Evolutionary conservation across 768 basidiomycete species (phyloP), one percentile per base, ranked within the genome.

Genomic region (Lactarius vividus): DNA sequence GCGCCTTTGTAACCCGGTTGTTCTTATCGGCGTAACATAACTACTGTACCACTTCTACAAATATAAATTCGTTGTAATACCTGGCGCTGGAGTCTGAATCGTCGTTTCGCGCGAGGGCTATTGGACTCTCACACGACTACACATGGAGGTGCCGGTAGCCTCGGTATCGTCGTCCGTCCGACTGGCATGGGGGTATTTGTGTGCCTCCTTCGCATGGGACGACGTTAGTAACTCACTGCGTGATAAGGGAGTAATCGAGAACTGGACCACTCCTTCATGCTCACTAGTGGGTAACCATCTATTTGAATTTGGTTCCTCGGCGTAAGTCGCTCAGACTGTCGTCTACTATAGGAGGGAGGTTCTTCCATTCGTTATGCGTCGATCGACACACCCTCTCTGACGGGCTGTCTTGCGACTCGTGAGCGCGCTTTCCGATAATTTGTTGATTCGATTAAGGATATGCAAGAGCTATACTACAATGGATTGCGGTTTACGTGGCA

Each of bases 1-100:
- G 33, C 11, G 16, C 29, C 16, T 59, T 28, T 23, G 26, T 61
- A 55, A 33, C 10, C 33, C 59, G 42, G 29, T 57, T 65, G 28
- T 52, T 39, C 57, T 23, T 62, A 35, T 61, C 54, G 46, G 46
- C 23, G 35, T 66, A 57, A 5, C 35, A 53, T 42, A 62, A 62
- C 35, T 37, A 37, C 33, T 33, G 33, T 33, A 33, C 56, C 60
- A 40, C 46, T 60, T 60, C 40, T 42, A 65, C 37, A 57, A 55
- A 18, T 37, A 23, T 55, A 29, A 29, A 59, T 59, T 26, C 8
- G 26, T 5, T 15, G 33, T 29, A 33, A 56, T 56, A 52, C 49
- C 49, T 26, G 49, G 26, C 26, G 49, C 6, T 26, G 26, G 13
- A 23, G 49, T 52, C 11, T 49, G 11, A 26, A n/a, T 23, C 13